Evolutionary conservation across 441 rosid genomes (phyloP).

Genomic region (Breynia disticha): DNA sequence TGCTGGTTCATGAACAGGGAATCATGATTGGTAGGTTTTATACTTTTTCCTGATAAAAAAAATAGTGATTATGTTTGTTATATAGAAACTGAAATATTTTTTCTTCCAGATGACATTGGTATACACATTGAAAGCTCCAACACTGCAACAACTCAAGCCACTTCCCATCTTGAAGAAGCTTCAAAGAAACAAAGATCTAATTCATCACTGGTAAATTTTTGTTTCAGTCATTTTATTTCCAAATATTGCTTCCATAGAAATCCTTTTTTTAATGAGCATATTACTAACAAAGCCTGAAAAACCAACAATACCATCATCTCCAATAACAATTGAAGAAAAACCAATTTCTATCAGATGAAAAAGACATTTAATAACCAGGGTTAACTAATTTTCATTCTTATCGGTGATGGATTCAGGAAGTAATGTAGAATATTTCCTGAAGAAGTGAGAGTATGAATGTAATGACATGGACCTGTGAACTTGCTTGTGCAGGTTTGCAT

Average conservation of each 20-base stretch:
- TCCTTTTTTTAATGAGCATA: background rate
- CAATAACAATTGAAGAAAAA: too few relatives aligned
- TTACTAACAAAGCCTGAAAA: background rate
- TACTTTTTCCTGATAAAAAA: constrained; percentile 5
- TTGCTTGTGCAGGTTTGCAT: constrained; percentile 48
- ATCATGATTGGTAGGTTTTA: constrained; percentile 50
- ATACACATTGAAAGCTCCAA: constrained; percentile 42
- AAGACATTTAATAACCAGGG: too few relatives aligned
- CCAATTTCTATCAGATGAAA: too few relatives aligned
- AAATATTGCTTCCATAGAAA: too few relatives aligned
- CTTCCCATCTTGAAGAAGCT: constrained; percentile 51
- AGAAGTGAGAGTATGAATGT: background rate
- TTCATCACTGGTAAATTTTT: constrained; percentile 59
- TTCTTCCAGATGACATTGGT: constrained; percentile 49
- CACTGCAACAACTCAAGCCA: constrained; percentile 44
- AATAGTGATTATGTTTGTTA: background rate
- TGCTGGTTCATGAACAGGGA: constrained; percentile 89
- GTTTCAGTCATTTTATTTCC: background rate
- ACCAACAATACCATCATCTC: too few relatives aligned
- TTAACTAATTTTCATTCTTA: too few relatives aligned
- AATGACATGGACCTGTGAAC: background rate
- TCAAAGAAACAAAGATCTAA: constrained; percentile 56
- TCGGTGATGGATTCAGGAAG: too few relatives aligned
- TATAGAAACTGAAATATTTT: background rate
- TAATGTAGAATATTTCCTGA: background rate